Evolutionary conservation across 2,329 filamentous ascomycete genomes (phyloP).

Genomic region (Aspergillus sp.): DNA sequence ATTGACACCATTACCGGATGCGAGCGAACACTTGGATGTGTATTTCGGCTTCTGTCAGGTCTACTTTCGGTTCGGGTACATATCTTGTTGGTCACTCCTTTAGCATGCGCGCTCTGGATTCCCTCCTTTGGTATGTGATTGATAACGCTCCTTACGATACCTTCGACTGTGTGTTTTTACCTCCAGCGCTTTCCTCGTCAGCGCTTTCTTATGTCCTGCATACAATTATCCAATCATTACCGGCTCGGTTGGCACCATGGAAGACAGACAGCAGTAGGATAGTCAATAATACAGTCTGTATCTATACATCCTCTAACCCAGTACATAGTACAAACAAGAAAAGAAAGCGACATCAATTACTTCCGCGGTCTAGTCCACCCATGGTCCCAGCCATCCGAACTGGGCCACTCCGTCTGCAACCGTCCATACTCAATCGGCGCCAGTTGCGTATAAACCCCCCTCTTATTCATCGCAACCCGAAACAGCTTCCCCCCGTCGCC

Average conservation of each 20-base stretch:
- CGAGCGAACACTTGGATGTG: slow-evolving; percentile 34
- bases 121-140: slow-evolving; percentile 14
- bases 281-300: slow-evolving; percentile 1
- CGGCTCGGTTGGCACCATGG: not conserved
- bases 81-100: slow-evolving; percentile 10
- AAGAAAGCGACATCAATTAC: slow-evolving; percentile 8
- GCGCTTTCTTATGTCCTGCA: not conserved
- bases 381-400: slow-evolving; percentile 78
- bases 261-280: not conserved
- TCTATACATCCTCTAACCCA: not conserved
- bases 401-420: slow-evolving; percentile 68
- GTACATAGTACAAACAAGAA: not conserved
- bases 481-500: slow-evolving; percentile 57
- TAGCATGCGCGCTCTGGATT: slow-evolving; percentile 19
- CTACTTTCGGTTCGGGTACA: too few relatives aligned
- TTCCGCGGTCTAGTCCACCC: slow-evolving; percentile 61
- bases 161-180: slow-evolving; percentile 4
- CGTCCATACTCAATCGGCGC: slow-evolving; percentile 82
- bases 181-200: not conserved
- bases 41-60: too few relatives aligned
- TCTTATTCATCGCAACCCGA: slow-evolving; percentile 83
- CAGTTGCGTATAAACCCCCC: slow-evolving; percentile 63
- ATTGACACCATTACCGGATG: too few relatives aligned
- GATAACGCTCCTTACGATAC: too few relatives aligned
- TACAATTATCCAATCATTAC: not conserved